A percentile compares a stretch with the other conserved stretches of the same genome.
Conservation (phyloP, 352 stramenopile genomes). For the Phytopythium oedochilum region DNA sequence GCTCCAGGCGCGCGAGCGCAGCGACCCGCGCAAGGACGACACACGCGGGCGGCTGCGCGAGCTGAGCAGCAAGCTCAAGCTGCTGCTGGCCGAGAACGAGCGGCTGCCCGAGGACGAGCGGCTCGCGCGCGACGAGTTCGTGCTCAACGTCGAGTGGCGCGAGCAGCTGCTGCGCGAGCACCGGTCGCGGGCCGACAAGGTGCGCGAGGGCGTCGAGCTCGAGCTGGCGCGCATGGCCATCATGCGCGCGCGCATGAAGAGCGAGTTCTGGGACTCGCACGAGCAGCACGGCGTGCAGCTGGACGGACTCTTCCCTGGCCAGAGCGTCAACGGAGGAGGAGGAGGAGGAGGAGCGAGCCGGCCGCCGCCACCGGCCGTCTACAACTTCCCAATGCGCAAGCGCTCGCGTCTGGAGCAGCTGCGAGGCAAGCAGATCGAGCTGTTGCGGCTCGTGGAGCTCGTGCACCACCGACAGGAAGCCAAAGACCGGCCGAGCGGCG, state of each 20-base stretch:
- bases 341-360: too few species aligned
- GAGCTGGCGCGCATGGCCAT: slow-evolving; percentile 78
- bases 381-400: slow-evolving; percentile 81
- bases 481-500: slow-evolving; percentile 2
- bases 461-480: slow-evolving; percentile 56
- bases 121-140: slow-evolving; percentile 85
- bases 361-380: slow-evolving; percentile 45
- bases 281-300: slow-evolving; percentile 63
- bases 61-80: slow-evolving; percentile 59
- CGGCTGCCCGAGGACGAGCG: slow-evolving; percentile 57
- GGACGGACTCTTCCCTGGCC: slow-evolving; percentile 34
- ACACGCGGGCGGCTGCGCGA: slow-evolving; percentile 59
- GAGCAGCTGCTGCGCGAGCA: slow-evolving; percentile 52
- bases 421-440: slow-evolving; percentile 42
- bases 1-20: slow-evolving; percentile 36
- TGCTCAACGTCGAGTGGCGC: slow-evolving; percentile 81
- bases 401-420: slow-evolving; percentile 43
- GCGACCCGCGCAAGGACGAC: slow-evolving; percentile 62
- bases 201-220: slow-evolving; percentile 57
- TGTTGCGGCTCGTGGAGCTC: slow-evolving; percentile 63
- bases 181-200: slow-evolving; percentile 40
- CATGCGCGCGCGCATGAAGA: slow-evolving; percentile 82
- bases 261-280: slow-evolving; percentile 89
- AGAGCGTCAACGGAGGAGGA: background rate
- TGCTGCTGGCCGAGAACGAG: slow-evolving; percentile 69